A percentile compares a stretch with the other conserved stretches of the same genome.
These are phyloP conservation scores for Candida manassasensis DNA, from an alignment of 805 yeast species.

Conservation along the genomic window DNA sequence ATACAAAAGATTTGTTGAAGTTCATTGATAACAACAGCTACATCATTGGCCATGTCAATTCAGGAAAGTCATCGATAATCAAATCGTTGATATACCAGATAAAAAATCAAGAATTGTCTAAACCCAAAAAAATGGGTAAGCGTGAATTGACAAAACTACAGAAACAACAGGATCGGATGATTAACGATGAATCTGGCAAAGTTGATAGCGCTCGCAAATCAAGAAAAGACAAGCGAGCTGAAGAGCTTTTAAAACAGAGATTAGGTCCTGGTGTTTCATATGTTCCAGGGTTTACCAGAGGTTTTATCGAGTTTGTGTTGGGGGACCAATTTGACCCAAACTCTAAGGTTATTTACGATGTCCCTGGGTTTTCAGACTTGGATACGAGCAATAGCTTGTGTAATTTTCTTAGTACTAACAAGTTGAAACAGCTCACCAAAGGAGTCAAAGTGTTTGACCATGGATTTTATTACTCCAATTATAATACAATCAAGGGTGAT, in stretches of 20 bases:
- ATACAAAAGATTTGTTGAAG: constrained; percentile 33
- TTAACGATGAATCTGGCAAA: constrained; percentile 16
- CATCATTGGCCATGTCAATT: constrained; percentile 62
- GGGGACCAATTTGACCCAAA: constrained; percentile 25
- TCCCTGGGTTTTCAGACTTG: constrained; percentile 41
- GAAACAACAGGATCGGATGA: constrained; percentile 15
- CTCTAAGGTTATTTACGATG: constrained; percentile 33
- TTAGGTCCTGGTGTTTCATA: constrained; percentile 45
- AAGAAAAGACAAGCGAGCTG: constrained; percentile 9
- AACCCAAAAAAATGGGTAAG: constrained; percentile 8
- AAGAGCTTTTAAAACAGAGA: constrained; percentile 18
- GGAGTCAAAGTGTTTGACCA: constrained; percentile 22
- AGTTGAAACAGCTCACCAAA: constrained; percentile 24
- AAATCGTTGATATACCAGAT: constrained; percentile 36
- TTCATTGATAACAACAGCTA: constrained; percentile 39
- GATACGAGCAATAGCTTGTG: constrained; percentile 6
- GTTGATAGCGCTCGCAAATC: constrained; percentile 14
- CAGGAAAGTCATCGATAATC: constrained; percentile 64
- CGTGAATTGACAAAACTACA: constrained; percentile 10
- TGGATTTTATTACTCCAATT: constrained; percentile 28
- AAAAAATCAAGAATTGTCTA: constrained; percentile 7
- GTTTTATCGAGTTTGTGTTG: constrained; percentile 29
- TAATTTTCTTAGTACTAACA: constrained; percentile 11
- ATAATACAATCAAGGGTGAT: constrained; percentile 38
- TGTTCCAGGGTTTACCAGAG: constrained; percentile 72